These are phyloP conservation scores for Syzygium aqueum DNA, from an alignment of 345 rosid species.

Conservation along the genomic window DNA sequence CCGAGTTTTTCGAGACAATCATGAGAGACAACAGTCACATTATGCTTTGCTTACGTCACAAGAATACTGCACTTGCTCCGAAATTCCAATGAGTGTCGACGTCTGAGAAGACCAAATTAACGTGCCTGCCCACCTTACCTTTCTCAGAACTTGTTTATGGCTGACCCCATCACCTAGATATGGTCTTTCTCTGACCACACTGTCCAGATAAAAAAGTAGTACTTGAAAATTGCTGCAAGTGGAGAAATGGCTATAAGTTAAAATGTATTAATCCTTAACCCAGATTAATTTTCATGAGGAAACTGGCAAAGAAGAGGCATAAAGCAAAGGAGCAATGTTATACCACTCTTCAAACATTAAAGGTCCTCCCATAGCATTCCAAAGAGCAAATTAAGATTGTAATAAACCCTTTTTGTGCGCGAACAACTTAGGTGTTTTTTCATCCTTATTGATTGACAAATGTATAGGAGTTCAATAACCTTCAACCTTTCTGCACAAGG, in stretches of 20 bases:
- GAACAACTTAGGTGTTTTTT: background rate
- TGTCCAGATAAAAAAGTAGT: background rate
- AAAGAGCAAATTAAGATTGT: background rate
- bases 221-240: background rate
- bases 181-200: background rate
- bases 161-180: background rate
- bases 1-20: background rate
- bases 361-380: background rate
- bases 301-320: background rate
- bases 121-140: background rate
- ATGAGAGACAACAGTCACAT: background rate
- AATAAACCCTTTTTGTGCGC: background rate
- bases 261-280: background rate
- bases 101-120: background rate
- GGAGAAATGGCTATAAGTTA: background rate
- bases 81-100: background rate
- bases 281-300: background rate
- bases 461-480: background rate
- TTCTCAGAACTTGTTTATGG: background rate
- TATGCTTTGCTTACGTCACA: slow-evolving; percentile 14
- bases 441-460: background rate
- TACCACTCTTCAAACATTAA: background rate
- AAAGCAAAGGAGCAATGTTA: background rate
- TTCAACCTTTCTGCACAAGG: background rate
- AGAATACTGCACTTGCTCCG: background rate